Conservation (phyloP, 371 early-diverging fungal species). For the Mucor piriformis region DNA sequence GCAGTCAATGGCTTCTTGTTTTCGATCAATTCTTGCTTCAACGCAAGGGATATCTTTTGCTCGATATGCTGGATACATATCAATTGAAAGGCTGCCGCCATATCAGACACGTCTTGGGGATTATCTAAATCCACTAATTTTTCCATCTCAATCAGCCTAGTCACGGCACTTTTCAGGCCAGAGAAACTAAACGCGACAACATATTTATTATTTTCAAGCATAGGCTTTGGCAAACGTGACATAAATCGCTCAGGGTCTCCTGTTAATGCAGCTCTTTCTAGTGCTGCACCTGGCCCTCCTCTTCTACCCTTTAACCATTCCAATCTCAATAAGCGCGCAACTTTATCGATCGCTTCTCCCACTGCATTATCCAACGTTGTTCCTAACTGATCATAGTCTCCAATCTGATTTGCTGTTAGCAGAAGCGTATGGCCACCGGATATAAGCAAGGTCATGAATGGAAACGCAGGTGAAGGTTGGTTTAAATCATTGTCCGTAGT, state of each 20-base stretch:
- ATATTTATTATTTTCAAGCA: slow-evolving; percentile 60
- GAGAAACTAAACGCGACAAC: slow-evolving; percentile 77
- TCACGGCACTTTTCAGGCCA: slow-evolving; percentile 74
- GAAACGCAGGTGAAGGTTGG: slow-evolving; percentile 59
- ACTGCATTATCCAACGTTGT: slow-evolving; percentile 80
- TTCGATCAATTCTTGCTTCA: slow-evolving; percentile 47
- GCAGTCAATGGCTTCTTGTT: slow-evolving; percentile 51
- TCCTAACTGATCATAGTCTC: slow-evolving; percentile 67
- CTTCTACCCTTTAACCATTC: slow-evolving; percentile 69
- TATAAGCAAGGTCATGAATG: slow-evolving; percentile 76
- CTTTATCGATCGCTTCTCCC: slow-evolving; percentile 86
- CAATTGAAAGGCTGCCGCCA: slow-evolving; percentile 79
- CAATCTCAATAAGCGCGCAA: slow-evolving; percentile 65
- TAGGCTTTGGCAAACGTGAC: slow-evolving; percentile 64
- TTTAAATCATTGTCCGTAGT: slow-evolving; percentile 22
- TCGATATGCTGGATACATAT: slow-evolving; percentile 69
- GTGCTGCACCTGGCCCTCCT: slow-evolving; percentile 80
- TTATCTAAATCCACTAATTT: slow-evolving; percentile 20
- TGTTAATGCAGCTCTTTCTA: slow-evolving; percentile 65
- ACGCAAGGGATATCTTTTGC: slow-evolving; percentile 66
- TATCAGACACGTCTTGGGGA: slow-evolving; percentile 56
- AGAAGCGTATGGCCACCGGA: slow-evolving; percentile 85
- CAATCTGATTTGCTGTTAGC: slow-evolving; percentile 66
- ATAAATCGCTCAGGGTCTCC: slow-evolving; percentile 58
- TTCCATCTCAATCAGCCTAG: slow-evolving; percentile 48